A percentile compares a stretch with the other conserved stretches of the same genome.
Conservation (phyloP, 208 protist genomes). For the Leptomonas seymouri region DNA sequence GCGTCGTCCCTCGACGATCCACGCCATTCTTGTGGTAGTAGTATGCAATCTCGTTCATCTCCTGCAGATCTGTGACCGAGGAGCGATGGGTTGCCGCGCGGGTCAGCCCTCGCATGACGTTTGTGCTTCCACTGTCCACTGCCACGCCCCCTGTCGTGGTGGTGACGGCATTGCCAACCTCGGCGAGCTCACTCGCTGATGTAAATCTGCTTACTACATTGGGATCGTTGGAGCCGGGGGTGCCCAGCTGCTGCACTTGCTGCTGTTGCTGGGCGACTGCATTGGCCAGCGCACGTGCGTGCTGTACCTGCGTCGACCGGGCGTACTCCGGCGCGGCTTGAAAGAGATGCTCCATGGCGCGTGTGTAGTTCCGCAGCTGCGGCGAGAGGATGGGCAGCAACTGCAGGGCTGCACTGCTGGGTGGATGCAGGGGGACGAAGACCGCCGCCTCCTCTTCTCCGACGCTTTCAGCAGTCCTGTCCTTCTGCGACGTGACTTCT, state of each 20-base stretch:
- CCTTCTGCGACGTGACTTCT: not conserved
- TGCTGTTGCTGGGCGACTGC: conserved; percentile 16
- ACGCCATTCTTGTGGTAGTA: not conserved
- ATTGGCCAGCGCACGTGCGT: conserved; percentile 22
- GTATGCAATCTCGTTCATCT: conserved; percentile 2
- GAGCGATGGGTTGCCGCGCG: conserved; percentile 10
- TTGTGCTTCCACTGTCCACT: not conserved
- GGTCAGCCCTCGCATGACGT: not conserved
- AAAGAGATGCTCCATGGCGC: conserved; percentile 18
- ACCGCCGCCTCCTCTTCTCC: not conserved
- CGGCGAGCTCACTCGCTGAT: conserved; percentile 4
- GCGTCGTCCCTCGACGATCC: conserved; percentile 13
- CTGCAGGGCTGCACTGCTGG: conserved; percentile 35
- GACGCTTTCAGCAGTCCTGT: not conserved
- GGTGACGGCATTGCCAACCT: not conserved
- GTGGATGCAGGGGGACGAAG: conserved; percentile 32
- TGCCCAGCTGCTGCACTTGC: not conserved
- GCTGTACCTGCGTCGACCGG: conserved; percentile 25
- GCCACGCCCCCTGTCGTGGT: not conserved
- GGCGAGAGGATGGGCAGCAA: conserved; percentile 35
- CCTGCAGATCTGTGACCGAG: conserved; percentile 10
- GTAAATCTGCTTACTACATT: conserved; percentile 4
- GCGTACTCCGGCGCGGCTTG: conserved; percentile 31
- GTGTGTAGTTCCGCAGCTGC: conserved; percentile 40
- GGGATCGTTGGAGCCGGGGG: not conserved